These are phyloP conservation scores for Cudoniella acicularis DNA, from an alignment of 495 filamentous ascomycete genomes.

Conservation along the genomic window DNA sequence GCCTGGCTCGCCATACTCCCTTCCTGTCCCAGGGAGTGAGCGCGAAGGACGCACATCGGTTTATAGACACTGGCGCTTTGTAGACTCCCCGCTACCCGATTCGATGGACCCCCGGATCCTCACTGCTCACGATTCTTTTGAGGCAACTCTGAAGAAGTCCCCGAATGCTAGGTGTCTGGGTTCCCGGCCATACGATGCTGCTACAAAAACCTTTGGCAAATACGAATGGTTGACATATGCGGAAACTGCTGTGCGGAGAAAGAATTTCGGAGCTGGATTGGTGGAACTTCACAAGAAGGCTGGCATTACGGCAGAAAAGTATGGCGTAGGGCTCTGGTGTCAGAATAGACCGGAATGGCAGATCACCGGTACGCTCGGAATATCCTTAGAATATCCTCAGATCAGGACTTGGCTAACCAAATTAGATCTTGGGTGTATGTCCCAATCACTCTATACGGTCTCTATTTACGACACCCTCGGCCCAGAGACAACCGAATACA, in stretches of 20 bases:
- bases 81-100: constrained; percentile 63
- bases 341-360: constrained; percentile 98
- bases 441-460: constrained; percentile 84
- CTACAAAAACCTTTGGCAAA: constrained; percentile 68
- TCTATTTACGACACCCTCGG: constrained; percentile 97
- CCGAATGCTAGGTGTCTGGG: constrained; percentile 72
- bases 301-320: constrained; percentile 62
- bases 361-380: constrained; percentile 63
- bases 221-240: constrained; percentile 84
- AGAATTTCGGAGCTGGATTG: constrained; percentile 82
- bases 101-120: constrained; percentile 69
- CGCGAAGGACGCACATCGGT: constrained; percentile 66
- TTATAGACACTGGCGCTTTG: constrained; percentile 80
- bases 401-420: constrained; percentile 5
- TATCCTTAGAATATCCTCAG: background rate
- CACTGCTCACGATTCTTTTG: constrained; percentile 81
- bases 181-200: constrained; percentile 72
- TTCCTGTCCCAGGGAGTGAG: constrained; percentile 71
- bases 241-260: constrained; percentile 73
- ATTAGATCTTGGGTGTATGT: constrained; percentile 81
- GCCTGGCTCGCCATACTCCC: constrained; percentile 49
- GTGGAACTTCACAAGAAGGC: constrained; percentile 73
- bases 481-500: constrained; percentile 85
- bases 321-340: constrained; percentile 89
- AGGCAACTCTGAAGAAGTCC: constrained; percentile 52